Base-by-base conservation (phyloP, 2,329 filamentous ascomycete species). In the Verticillium alfalfae region DNA sequence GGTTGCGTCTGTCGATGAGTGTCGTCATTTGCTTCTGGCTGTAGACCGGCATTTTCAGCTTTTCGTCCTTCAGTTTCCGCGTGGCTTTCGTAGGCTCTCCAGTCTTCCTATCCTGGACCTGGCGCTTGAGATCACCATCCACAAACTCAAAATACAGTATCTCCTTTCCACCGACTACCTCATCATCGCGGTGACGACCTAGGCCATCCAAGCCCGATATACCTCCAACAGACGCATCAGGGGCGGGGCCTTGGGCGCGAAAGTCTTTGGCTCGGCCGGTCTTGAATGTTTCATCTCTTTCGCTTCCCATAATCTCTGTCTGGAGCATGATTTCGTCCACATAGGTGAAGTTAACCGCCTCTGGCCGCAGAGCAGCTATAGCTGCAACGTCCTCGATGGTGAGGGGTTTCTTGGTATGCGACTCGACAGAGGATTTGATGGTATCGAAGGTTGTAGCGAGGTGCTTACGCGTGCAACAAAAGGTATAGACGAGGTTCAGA, bases 401-500 rank as follows among this genome's bases (percentile, higher is more conserved):
- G 52, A 99, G 75, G 18, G 87, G 79, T 31, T 85, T 83, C 68
- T 90, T 88, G 63, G 88, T 93, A 70, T 97, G 92, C 0, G 85
- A 85, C 73, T 97, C 92, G 1, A 98, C 94, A 0, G 94, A 86
- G 9, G 87, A 84, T 67, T 88, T 92, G 56, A 99, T 90, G 6
- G 90, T 97, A 16, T 95, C 90, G 67, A 97, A 92, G 0, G 94
- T 97, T 0, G 95, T 98, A 0, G 91, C 88, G 34, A 98, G 83
- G 69, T 98, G 91, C 72, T 96, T 97, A 56, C 95, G 88, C 1
- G 94, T 94, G 71, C 88, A 95, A 77, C 92, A 96, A 71, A 99
- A 98, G 0, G 95, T 98, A 69, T 92, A 97, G 1, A 98, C 92
- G 1, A 98, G 78, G 68, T 97, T 99, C 63, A 99, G 78, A 1